Conservation (phyloP, 345 rosid species). For the Laguncularia racemosa region DNA sequence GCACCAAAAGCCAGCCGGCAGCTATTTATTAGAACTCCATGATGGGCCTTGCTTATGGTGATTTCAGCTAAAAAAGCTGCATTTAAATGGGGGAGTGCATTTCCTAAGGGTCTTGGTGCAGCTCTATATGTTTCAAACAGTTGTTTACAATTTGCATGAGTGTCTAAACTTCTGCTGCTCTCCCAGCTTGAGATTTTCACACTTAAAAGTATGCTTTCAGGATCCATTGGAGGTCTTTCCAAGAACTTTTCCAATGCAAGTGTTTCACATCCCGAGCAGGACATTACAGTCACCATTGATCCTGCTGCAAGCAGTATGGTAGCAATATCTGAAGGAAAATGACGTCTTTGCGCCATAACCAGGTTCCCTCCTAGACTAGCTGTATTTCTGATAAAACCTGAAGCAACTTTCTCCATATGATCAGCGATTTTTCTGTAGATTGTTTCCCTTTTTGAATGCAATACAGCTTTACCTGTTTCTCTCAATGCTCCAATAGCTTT, state of each 20-base stretch:
- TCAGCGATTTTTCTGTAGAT: conserved; percentile 42
- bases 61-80: conserved; percentile 76
- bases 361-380: conserved; percentile 78
- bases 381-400: conserved; percentile 49
- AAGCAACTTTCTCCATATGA: conserved; percentile 72
- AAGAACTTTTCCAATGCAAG: conserved; percentile 56
- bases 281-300: conserved; percentile 37
- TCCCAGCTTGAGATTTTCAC: conserved; percentile 41
- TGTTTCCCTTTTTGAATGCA: conserved; percentile 11
- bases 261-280: conserved; percentile 22
- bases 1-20: conserved; percentile 82
- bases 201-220: conserved; percentile 39
- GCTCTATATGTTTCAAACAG: conserved; percentile 79
- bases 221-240: conserved; percentile 43
- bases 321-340: conserved; percentile 80
- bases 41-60: conserved; percentile 25
- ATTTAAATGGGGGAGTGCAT: conserved; percentile 64
- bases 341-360: conserved; percentile 69
- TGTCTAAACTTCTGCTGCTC: conserved; percentile 14
- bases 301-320: conserved; percentile 64
- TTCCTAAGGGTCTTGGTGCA: conserved; percentile 70
- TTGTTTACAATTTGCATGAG: conserved; percentile 19
- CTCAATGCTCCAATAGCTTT: conserved; percentile 55
- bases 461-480: conserved; percentile 17
- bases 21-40: conserved; percentile 28